Conservation (phyloP, 768 basidiomycete genomes). For the Leccinum variicolor region DNA sequence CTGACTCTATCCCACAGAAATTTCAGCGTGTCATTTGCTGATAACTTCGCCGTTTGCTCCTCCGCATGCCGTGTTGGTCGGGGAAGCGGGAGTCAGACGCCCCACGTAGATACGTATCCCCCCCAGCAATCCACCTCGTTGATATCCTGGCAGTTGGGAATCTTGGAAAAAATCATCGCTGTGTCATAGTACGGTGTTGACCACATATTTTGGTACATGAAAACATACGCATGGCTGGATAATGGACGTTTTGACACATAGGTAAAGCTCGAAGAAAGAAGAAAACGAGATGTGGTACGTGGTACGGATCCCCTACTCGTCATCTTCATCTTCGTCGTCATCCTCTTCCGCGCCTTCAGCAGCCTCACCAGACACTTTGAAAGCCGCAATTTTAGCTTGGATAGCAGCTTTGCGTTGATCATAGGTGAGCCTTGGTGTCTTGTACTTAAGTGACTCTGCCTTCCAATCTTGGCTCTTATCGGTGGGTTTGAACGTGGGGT, state of each 20-base stretch:
- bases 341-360: constrained; percentile 42
- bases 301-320: constrained; percentile 49
- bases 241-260: constrained; percentile 13
- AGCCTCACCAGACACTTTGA: constrained; percentile 63
- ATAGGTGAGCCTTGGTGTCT: constrained; percentile 61
- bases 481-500: constrained; percentile 85
- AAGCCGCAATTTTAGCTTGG: constrained; percentile 85
- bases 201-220: constrained; percentile 12
- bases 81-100: constrained; percentile 38
- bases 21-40: constrained; percentile 55
- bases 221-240: constrained; percentile 18
- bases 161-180: constrained; percentile 41
- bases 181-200: constrained; percentile 14
- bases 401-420: constrained; percentile 79
- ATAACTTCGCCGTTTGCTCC: constrained; percentile 51
- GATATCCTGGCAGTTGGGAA: constrained; percentile 52
- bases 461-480: constrained; percentile 94
- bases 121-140: constrained; percentile 35
- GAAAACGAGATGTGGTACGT: neutral
- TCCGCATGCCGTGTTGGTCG: constrained; percentile 54
- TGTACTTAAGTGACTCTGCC: constrained; percentile 73
- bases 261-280: neutral
- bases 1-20: constrained; percentile 42
- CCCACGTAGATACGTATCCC: constrained; percentile 40
- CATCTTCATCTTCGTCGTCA: constrained; percentile 32